Evolutionary conservation across 495 filamentous ascomycete genomes (phyloP), one percentile per base, ranked within the genome.

Genomic region (Darksidea phi): DNA sequence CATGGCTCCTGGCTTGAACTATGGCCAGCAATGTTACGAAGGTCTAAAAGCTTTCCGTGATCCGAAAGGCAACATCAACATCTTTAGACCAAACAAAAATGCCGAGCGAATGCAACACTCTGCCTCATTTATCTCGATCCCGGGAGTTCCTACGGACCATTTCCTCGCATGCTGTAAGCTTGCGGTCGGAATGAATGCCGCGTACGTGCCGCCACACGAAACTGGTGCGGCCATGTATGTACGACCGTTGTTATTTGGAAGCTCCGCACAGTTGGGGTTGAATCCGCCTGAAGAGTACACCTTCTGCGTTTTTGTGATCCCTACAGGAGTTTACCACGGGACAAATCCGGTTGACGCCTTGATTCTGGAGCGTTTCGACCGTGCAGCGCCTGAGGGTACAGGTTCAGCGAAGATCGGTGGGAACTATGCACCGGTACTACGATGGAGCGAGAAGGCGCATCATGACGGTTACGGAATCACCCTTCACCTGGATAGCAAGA

Each of bases 1-100:
- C 60, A 90, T 96, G 86, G 84, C 89, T 0, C 92, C 91, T 0
- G 92, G 80, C 34, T 82, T 96, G 43, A 96, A 96, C 79, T 96
- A 96, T 71, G 91, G 88, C 42, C 88, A 94, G 66, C 91, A 96
- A 77, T 91, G 89, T 48, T 96, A 92, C 80, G 91, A 96, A 67
- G 91, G 91, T 10, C 80, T 96, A 56, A 97, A 96, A 73, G 90
- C 91, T 51, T 95, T 95, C 80, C 89, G 92, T 36, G 79, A 81
- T 34, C 84, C 87, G 26, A 76, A 78, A 36, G 67, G 76, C 54
- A 68, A 74, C 28, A 88, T 96, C 71, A 79, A 83, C 61, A 79
- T 95, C 64, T 96, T 96, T 81, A 88, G 91, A 15, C 88, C 91
- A 0, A 77, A 82, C 62, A 79, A 83, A 62, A 95, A 96, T 71